phyloP scores from a whole-genome alignment of 352 stramenopile species.

The Pythium myriotylum region DNA sequence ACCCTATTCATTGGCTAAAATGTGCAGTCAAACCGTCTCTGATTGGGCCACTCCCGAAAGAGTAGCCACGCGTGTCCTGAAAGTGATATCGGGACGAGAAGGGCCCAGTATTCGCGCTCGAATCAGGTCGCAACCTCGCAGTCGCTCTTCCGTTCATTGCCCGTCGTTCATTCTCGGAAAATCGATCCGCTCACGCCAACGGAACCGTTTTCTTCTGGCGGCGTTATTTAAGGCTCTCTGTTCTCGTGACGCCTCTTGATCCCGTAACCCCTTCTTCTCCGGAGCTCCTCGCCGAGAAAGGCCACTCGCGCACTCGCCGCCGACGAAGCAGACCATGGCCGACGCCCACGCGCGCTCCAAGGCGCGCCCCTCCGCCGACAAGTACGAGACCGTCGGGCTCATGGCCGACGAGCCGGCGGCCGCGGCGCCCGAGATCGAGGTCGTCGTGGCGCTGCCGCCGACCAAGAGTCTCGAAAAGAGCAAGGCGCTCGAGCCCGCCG shows the following conservation, averaged over 20 bases:
- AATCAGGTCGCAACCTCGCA: neutral
- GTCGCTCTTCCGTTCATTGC: neutral
- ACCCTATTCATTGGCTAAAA: neutral
- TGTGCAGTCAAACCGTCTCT: neutral
- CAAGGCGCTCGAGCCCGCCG: constrained; percentile 12
- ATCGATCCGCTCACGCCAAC: neutral
- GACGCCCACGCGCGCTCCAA: constrained; percentile 2
- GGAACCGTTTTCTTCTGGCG: neutral
- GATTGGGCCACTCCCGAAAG: neutral
- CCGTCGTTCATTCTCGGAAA: no score
- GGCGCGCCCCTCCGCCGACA: constrained; percentile 5
- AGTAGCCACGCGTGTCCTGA: neutral
- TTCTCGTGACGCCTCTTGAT: neutral
- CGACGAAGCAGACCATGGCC: constrained; percentile 8
- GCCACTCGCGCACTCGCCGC: neutral
- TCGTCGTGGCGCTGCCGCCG: constrained; percentile 12
- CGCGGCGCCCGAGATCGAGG: neutral
- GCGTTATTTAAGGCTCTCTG: neutral
- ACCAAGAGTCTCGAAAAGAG: neutral
- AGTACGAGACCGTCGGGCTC: constrained; percentile 26
- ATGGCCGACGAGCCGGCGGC: neutral
- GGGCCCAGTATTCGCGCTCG: neutral
- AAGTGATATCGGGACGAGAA: neutral
- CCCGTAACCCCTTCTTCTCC: neutral
- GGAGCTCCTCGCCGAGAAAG: neutral